A percentile compares a stretch with the other conserved stretches of the same genome.
Conservation (phyloP, 225 moss, liverwort and hornwort genomes). For the Bryoerythrophyllum caledonicum region DNA sequence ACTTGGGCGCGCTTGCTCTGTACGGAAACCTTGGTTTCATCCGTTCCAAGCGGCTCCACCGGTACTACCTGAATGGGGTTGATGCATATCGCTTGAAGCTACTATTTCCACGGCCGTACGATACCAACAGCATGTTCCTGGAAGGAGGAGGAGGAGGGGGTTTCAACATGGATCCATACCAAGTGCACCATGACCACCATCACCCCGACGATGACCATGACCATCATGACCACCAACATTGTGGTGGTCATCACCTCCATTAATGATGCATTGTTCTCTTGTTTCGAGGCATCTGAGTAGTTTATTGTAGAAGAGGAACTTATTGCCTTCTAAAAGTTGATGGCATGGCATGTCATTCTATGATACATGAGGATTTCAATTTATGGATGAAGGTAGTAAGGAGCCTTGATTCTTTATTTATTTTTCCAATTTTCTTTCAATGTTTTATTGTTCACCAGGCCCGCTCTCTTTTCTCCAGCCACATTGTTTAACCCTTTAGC, state of each 20-base stretch:
- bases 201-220: not conserved
- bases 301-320: not conserved
- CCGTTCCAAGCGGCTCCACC: constrained; percentile 90
- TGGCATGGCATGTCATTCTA: not conserved
- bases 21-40: constrained; percentile 98
- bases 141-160: constrained; percentile 41
- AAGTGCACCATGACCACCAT: constrained; percentile 30
- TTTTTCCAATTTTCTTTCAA: too few relatives aligned
- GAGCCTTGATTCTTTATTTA: too few relatives aligned
- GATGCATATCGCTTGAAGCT: constrained; percentile 96
- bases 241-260: constrained; percentile 39
- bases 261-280: constrained; percentile 6
- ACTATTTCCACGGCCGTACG: constrained; percentile 81
- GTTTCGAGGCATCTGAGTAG: not conserved
- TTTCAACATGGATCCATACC: constrained; percentile 36
- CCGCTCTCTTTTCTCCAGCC: too few relatives aligned
- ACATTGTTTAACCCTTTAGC: too few relatives aligned
- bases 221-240: constrained; percentile 44
- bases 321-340: not conserved
- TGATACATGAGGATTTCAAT: constrained; percentile 13
- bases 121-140: constrained; percentile 42
- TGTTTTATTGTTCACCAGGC: too few relatives aligned
- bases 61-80: constrained; percentile 96
- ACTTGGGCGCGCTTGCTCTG: constrained; percentile 90
- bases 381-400: not conserved